A percentile compares a stretch with the other conserved stretches of the same genome.
Evolutionary conservation across 306 rosid genomes (phyloP).

Genomic region (Lablab purpureus): DNA sequence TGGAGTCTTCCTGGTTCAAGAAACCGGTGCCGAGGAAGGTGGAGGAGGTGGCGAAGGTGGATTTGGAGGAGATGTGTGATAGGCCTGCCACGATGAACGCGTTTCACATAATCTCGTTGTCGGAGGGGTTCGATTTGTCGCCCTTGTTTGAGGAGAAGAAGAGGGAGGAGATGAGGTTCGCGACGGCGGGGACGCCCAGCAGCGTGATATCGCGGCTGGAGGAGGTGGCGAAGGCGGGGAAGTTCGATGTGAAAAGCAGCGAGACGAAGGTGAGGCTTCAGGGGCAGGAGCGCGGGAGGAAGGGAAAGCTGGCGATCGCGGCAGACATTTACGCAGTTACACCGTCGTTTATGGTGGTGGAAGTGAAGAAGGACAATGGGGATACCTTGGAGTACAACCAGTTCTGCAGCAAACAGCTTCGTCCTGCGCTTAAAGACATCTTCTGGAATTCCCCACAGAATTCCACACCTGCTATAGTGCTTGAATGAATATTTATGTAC

Average conservation of each 20-base stretch:
- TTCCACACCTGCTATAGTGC: slow-evolving; percentile 51
- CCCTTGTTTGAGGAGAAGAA: slow-evolving; percentile 87
- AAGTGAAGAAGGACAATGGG: slow-evolving; percentile 88
- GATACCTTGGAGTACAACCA: slow-evolving; percentile 90
- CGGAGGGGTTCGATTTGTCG: slow-evolving; percentile 89
- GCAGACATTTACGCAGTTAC: slow-evolving; percentile 84
- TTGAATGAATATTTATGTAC: not conserved
- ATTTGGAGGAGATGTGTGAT: slow-evolving; percentile 46
- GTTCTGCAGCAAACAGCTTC: slow-evolving; percentile 90
- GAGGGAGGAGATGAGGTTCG: slow-evolving; percentile 86
- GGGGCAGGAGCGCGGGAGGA: slow-evolving; percentile 75
- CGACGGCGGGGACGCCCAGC: slow-evolving; percentile 81
- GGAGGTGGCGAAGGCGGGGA: slow-evolving; percentile 75
- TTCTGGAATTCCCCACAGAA: slow-evolving; percentile 69
- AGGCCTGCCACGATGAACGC: slow-evolving; percentile 72
- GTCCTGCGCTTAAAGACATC: slow-evolving; percentile 93
- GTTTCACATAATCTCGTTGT: slow-evolving; percentile 76
- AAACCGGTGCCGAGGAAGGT: slow-evolving; percentile 64
- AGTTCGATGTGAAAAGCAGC: slow-evolving; percentile 74
- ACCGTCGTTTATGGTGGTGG: slow-evolving; percentile 86
- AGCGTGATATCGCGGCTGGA: slow-evolving; percentile 86
- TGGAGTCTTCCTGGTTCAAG: slow-evolving; percentile 82
- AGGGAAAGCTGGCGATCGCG: slow-evolving; percentile 79
- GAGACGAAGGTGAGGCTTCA: slow-evolving; percentile 77
- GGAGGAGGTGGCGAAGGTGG: slow-evolving; percentile 48